Evolutionary conservation across 2,329 filamentous ascomycete genomes (phyloP).

Genomic region (Aspergillus brunneoviolaceus): DNA sequence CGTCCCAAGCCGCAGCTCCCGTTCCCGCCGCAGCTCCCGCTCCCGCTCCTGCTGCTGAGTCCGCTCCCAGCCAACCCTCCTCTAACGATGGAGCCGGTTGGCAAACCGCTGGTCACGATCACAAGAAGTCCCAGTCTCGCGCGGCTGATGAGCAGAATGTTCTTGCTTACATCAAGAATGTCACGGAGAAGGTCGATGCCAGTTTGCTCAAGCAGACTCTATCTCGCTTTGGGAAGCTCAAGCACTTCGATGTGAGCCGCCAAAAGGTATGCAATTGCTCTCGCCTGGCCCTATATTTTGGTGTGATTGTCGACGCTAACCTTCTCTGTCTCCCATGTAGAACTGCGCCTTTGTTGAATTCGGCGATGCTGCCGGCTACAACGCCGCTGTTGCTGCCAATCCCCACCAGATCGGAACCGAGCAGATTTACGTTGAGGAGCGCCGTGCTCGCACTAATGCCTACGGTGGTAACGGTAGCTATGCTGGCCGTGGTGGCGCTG

Average conservation of each 20-base stretch:
- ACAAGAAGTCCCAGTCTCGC: slow-evolving; percentile 81
- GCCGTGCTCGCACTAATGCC: slow-evolving; percentile 71
- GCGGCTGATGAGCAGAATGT: slow-evolving; percentile 69
- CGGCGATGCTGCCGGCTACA: slow-evolving; percentile 74
- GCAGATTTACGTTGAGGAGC: slow-evolving; percentile 82
- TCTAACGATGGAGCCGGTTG: slow-evolving; percentile 68
- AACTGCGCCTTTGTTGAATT: slow-evolving; percentile 98
- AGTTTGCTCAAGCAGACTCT: slow-evolving; percentile 70
- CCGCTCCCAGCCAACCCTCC: slow-evolving; percentile 75
- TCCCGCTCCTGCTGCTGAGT: slow-evolving; percentile 45
- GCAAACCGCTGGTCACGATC: slow-evolving; percentile 77
- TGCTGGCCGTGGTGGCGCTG: slow-evolving; percentile 61
- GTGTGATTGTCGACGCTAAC: not conserved
- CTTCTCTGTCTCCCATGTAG: slow-evolving; percentile 46
- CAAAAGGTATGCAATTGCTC: slow-evolving; percentile 64
- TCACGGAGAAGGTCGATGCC: slow-evolving; percentile 81
- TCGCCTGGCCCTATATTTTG: not conserved
- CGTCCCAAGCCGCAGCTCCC: slow-evolving; percentile 39
- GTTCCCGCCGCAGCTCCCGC: slow-evolving; percentile 33
- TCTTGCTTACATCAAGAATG: slow-evolving; percentile 92
- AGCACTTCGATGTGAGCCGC: slow-evolving; percentile 64
- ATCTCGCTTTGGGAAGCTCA: slow-evolving; percentile 65
- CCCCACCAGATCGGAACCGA: slow-evolving; percentile 82
- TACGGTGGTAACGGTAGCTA: slow-evolving; percentile 68
- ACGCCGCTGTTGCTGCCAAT: slow-evolving; percentile 78